Evolutionary conservation across 2,329 filamentous ascomycete species (phyloP), one percentile per base, ranked within the genome.

Genomic region (Verticillium alfalfae): DNA sequence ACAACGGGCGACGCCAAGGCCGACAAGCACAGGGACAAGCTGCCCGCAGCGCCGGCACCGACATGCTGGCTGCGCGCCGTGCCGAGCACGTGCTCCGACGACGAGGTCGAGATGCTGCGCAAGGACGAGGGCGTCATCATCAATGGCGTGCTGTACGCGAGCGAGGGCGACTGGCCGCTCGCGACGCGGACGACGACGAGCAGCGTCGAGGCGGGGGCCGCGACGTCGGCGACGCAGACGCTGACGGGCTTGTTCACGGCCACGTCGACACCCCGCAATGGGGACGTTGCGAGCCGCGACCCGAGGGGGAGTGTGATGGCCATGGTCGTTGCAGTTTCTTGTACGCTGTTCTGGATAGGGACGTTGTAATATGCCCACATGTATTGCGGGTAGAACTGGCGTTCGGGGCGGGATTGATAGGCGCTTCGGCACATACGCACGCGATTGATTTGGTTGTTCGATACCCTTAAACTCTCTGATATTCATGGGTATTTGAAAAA

Each of bases 41-140:
- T 84, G 2, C 83, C 84, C 0, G 62, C 72, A 16, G 75, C 79
- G 59, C 79, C 80, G 1, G 69, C 77, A 12, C 72, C 81, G 2
- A 86, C 82, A 5, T 92, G 88, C 73, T 91, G 83, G 74, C 68
- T 90, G 9, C 80, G 87, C 26, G 75, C 74, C 56, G 76, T 84
- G 45, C 69, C 70, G 12, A 69, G 70, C 2, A 85, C 84, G 1
- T 91, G 88, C 69, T 78, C 77, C 1, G 69, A 77, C 6, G 79
- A 84, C 1, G 76, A 85, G 67, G 75, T 77, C 4, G 69, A 78
- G 34, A 79, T 76, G 63, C 78, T 87, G 56, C 67, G 75, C 4
- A 71, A 73, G 1, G 78, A 80, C 3, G 68, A 82, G 37, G 88
- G 87, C 0, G 76, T 81, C 2, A 79, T 88, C 54, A 80, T 86